These are phyloP conservation scores for Harringtonia aguacate DNA, from an alignment of 2,329 filamentous ascomycete species.

Conservation along the genomic window DNA sequence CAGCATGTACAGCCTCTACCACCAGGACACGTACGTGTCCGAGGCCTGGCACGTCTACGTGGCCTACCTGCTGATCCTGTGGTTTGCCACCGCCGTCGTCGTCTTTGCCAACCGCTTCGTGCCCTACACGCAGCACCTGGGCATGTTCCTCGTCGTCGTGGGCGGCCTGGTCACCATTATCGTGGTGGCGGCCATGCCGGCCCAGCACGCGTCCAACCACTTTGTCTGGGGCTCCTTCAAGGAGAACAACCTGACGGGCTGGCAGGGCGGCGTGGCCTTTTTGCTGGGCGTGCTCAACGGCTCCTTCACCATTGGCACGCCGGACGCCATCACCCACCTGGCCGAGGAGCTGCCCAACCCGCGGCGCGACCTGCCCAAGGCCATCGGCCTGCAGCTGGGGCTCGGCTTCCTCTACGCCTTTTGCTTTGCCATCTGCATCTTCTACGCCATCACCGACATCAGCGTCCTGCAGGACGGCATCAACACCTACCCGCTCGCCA, in stretches of 20 bases:
- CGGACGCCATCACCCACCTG: constrained; percentile 52
- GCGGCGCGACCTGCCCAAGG: constrained; percentile 36
- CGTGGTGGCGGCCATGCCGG: constrained; percentile 42
- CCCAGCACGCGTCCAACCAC: constrained; percentile 33
- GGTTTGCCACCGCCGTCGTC: constrained; percentile 39
- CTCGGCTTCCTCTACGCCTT: constrained; percentile 38
- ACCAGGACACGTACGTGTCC: constrained; percentile 36
- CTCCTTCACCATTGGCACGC: constrained; percentile 52
- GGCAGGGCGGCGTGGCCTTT: constrained; percentile 51
- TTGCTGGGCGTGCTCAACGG: constrained; percentile 56
- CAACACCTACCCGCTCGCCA: constrained; percentile 49
- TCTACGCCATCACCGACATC: constrained; percentile 47
- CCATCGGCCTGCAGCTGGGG: constrained; percentile 37
- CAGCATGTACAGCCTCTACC: constrained; percentile 49
- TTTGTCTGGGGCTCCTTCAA: constrained; percentile 42
- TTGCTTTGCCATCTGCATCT: constrained; percentile 35
- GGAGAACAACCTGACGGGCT: constrained; percentile 39
- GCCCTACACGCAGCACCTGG: constrained; percentile 39
- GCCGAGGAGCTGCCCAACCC: constrained; percentile 47
- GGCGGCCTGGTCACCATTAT: constrained; percentile 43
- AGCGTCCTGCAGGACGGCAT: constrained; percentile 36
- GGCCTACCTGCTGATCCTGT: constrained; percentile 43
- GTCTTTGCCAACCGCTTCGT: constrained; percentile 45
- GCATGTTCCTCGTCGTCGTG: constrained; percentile 43
- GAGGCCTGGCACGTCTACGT: constrained; percentile 50